Percentiles rank a stretch among this genome's conserved stretches.
Conservation (phyloP, 768 basidiomycete species). For the Trametes coccinea region DNA sequence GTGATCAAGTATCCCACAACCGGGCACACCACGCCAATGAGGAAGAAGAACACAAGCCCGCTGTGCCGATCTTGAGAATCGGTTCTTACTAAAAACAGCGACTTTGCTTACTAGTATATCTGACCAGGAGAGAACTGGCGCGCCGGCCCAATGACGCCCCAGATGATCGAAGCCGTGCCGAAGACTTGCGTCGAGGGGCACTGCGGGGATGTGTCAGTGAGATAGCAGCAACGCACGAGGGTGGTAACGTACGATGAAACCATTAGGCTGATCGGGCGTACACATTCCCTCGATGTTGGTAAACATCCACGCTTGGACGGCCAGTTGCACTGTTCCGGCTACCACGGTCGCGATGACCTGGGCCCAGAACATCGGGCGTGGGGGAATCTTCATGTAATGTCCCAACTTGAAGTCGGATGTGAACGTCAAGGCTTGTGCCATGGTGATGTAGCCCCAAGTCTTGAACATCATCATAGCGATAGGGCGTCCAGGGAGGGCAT, state of each 20-base stretch:
- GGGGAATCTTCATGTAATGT: constrained; percentile 72
- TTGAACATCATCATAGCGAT: constrained; percentile 82
- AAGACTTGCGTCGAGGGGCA: constrained; percentile 69
- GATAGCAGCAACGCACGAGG: not conserved
- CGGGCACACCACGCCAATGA: constrained; percentile 43
- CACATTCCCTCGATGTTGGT: constrained; percentile 67
- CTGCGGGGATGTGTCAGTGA: constrained; percentile 20
- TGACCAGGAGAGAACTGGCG: constrained; percentile 38
- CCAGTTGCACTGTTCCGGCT: constrained; percentile 67
- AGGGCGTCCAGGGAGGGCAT: constrained; percentile 58
- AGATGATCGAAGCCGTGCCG: constrained; percentile 50
- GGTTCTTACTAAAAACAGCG: constrained; percentile 2
- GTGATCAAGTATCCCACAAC: constrained; percentile 44
- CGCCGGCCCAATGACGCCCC: constrained; percentile 46
- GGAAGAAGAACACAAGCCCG: constrained; percentile 44
- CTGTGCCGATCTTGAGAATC: constrained; percentile 6
- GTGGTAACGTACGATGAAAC: constrained; percentile 49
- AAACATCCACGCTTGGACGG: constrained; percentile 67
- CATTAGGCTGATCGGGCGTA: constrained; percentile 49
- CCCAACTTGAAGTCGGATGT: constrained; percentile 77
- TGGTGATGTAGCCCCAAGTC: constrained; percentile 68
- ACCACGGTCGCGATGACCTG: constrained; percentile 62
- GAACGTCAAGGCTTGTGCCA: constrained; percentile 66
- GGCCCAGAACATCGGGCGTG: constrained; percentile 38
- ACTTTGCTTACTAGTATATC: constrained; percentile 35